Evolutionary conservation across 257 asterid species (phyloP).

Genomic region (Plantago elongata): DNA sequence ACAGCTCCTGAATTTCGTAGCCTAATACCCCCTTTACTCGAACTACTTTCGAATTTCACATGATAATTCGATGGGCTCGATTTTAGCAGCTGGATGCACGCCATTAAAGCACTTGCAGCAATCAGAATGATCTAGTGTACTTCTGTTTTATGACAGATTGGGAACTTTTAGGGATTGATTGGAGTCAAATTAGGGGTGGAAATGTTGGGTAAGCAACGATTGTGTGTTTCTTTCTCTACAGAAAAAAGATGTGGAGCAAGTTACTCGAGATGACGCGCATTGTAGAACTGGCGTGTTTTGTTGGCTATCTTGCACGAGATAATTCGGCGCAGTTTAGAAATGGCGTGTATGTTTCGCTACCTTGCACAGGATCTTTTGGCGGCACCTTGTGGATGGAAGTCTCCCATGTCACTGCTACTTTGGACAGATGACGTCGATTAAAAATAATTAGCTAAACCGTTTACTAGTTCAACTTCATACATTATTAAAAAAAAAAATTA

Average conservation of each 20-base stretch:
- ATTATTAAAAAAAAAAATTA: no score
- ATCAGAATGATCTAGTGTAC: no score
- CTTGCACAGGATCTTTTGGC: constrained; percentile 36
- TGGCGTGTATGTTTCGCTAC: constrained; percentile 11
- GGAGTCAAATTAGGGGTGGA: constrained; percentile 11
- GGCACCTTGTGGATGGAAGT: constrained; percentile 35
- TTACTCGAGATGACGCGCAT: constrained; percentile 18
- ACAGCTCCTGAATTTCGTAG: constrained; percentile 27
- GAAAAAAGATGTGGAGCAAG: constrained; percentile 21
- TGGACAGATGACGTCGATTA: constrained; percentile 20
- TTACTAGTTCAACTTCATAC: no score
- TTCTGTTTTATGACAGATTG: background rate
- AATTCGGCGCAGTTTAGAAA: constrained; percentile 40
- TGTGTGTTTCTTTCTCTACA: constrained; percentile 5
- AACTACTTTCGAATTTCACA: constrained; percentile 26
- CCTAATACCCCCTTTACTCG: constrained; percentile 25
- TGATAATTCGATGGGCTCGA: constrained; percentile 38
- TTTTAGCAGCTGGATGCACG: constrained; percentile 56
- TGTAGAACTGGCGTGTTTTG: constrained; percentile 23
- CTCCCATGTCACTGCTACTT: constrained; percentile 6
- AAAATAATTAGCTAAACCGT: no score
- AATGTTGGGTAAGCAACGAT: constrained; percentile 13
- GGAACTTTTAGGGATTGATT: background rate
- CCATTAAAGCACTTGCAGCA: constrained; percentile 31
- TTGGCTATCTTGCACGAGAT: constrained; percentile 20